phyloP scores from a whole-genome alignment of 148 eudicot genomes.

The Camellia japonica region DNA sequence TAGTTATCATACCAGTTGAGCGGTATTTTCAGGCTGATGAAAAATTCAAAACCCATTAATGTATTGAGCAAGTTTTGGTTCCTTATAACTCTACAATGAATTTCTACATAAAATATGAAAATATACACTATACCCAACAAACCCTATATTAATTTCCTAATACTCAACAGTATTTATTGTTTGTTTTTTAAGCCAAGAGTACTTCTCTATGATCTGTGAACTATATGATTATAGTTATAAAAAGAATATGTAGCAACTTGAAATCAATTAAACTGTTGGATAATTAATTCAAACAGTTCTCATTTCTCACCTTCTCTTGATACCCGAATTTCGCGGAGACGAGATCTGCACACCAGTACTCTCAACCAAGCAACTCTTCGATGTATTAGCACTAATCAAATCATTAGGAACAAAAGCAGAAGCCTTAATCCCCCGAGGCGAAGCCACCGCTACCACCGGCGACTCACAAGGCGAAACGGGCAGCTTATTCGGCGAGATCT shows the following conservation, averaged over 20 bases:
- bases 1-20: neutral
- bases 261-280: neutral
- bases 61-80: neutral
- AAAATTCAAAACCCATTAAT: constrained; percentile 6
- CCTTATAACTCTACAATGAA: neutral
- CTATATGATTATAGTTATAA: neutral
- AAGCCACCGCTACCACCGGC: constrained; percentile 2
- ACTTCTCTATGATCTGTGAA: neutral
- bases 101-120: constrained; percentile 10
- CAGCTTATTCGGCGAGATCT: constrained; percentile 38
- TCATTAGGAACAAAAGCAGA: constrained; percentile 16
- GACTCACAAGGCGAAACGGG: constrained; percentile 10
- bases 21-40: neutral
- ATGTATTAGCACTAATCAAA: constrained; percentile 22
- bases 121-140: neutral
- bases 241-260: neutral
- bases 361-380: constrained; percentile 31
- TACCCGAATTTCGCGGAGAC: constrained; percentile 63
- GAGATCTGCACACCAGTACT: constrained; percentile 57
- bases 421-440: neutral
- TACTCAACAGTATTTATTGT: neutral
- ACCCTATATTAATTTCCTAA: constrained; percentile 4
- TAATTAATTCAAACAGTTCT: constrained; percentile 7
- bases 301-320: constrained; percentile 62
- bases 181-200: neutral